A percentile compares a stretch with the other conserved stretches of the same genome.
These are phyloP conservation scores for Trichophyton equinum DNA, from an alignment of 2,329 filamentous ascomycete genomes.

Conservation along the genomic window DNA sequence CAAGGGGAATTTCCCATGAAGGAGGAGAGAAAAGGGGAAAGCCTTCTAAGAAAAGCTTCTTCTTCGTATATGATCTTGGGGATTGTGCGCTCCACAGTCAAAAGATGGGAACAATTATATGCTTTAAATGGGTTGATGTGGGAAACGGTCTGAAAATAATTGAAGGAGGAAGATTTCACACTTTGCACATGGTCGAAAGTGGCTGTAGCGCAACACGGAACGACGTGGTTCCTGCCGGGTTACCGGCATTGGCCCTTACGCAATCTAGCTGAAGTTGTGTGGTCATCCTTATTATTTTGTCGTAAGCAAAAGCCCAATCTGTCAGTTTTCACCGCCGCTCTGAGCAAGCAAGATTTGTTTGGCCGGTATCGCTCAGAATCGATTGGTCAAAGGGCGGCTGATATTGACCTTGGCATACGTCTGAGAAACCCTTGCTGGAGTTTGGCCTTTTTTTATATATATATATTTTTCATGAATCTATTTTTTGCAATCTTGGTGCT, in stretches of 20 bases:
- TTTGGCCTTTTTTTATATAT: neutral
- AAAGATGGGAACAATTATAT: neutral
- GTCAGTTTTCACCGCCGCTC: neutral
- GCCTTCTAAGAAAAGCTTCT: conserved; percentile 1
- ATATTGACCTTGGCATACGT: neutral
- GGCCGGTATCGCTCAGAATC: neutral
- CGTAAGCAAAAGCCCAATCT: neutral
- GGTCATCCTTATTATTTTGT: neutral
- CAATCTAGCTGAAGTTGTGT: neutral
- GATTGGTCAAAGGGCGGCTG: neutral
- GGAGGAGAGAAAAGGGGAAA: neutral
- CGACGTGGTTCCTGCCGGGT: neutral
- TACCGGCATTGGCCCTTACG: neutral
- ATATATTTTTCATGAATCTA: neutral
- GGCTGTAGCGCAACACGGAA: neutral
- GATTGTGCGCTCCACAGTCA: neutral
- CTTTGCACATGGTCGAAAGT: neutral
- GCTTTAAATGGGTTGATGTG: neutral
- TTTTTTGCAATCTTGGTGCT: neutral
- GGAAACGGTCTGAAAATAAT: neutral
- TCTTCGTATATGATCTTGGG: neutral
- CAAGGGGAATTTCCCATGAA: conserved; percentile 1
- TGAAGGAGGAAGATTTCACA: neutral
- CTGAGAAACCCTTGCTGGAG: neutral
- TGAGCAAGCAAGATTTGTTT: neutral